Evolutionary conservation across 164 flowering plant species (phyloP), one percentile per base, ranked within the genome.

Genomic region (Vitis rotundifolia): DNA sequence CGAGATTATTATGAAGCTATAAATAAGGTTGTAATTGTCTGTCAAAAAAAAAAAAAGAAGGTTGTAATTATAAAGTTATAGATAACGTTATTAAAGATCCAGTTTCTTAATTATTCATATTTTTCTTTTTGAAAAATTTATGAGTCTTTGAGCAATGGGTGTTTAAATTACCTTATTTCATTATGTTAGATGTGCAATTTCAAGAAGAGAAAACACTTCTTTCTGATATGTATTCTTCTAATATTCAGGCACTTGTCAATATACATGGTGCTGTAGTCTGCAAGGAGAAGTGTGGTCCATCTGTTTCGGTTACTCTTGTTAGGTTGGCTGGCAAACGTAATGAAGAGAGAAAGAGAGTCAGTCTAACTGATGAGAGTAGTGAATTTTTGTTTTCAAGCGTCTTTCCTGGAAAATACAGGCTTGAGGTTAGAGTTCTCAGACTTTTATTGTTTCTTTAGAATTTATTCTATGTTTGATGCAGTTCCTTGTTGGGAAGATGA

Each of bases 341-440:
- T 67, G 82, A 75, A 59, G 91, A 80, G 75, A 86, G 57, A 44
- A 84, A 74, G 77, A 84, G 85, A 55, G 73, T 84, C 68, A 66
- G 70, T 77, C 81, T 93, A 88, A 78, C 84, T 70, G 75, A 85
- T 61, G 86, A 83, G 64, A 86, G 81, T 74, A 76, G 64, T 76
- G 79, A 86, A 58, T 96, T 96, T 74, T 63, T 78, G 37, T 90
- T 96, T 77, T 31, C 83, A 18, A 77, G 89, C 76, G 90, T 96
- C 63, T 80, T 88, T 49, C 99, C 99, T 68, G 98, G 99, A 56
- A 91, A 90, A 71, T 90, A 96, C 76, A 83, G 76, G 77, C 80
- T 93, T 69, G 93, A 90, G 99, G 99, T 96, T 37, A 85, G 19
- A 10, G 16, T 69, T 19, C 51, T 67, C 61, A 11, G 31, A 31